Conservation (phyloP, 805 yeast species). For the Millerozyma miso region DNA sequence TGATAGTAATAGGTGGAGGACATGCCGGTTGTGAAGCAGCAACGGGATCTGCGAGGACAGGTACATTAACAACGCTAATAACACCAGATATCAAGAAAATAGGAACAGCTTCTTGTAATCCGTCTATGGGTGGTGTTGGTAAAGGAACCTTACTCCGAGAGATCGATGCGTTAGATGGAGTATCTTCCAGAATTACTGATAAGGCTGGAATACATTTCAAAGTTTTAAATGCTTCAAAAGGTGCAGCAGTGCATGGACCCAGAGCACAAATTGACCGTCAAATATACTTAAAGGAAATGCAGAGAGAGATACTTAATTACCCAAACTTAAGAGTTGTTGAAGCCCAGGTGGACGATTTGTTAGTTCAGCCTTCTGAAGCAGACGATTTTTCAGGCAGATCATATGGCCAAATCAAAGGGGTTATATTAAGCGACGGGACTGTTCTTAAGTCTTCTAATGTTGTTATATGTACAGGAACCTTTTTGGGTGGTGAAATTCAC, state of each 20-base stretch:
- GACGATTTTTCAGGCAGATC: conserved; percentile 33
- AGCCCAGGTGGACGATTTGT: conserved; percentile 81
- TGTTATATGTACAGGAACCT: conserved; percentile 93
- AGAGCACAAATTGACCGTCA: conserved; percentile 92
- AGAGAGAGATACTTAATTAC: conserved; percentile 51
- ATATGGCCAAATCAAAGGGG: conserved; percentile 58
- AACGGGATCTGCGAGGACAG: conserved; percentile 84
- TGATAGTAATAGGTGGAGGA: conserved; percentile 93
- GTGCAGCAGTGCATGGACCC: conserved; percentile 98
- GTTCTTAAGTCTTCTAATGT: conserved; percentile 61
- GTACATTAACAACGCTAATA: conserved; percentile 63
- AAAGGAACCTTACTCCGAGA: conserved; percentile 90
- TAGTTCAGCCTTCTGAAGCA: conserved; percentile 43
- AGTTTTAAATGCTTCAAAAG: conserved; percentile 78
- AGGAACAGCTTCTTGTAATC: conserved; percentile 96
- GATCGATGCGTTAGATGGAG: conserved; percentile 95
- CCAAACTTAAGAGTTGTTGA: conserved; percentile 56
- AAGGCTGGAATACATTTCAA: conserved; percentile 90
- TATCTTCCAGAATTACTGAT: conserved; percentile 82
- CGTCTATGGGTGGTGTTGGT: conserved; percentile 98
- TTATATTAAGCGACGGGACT: conserved; percentile 64
- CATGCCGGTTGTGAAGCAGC: conserved; percentile 99
- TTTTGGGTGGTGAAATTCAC: conserved; percentile 90
- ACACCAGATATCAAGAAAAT: conserved; percentile 74
- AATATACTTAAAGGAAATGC: conserved; percentile 79